Base-by-base conservation (phyloP, 2,329 filamentous ascomycete genomes). In the Kalmusia sp. region DNA sequence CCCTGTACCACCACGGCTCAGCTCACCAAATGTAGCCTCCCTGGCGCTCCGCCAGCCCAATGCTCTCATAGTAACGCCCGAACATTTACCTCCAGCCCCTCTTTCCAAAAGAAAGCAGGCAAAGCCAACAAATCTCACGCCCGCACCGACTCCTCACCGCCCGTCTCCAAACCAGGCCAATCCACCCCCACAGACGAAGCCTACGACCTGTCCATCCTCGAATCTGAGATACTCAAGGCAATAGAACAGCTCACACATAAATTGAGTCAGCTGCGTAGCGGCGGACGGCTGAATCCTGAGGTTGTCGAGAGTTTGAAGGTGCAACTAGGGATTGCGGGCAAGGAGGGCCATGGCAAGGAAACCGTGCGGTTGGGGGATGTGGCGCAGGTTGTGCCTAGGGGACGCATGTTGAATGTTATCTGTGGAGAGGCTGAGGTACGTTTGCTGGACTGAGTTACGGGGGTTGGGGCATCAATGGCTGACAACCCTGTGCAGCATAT, bases 331-430 rank as follows among this genome's bases (percentile, higher is more conserved):
- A 77, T 73, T 41, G 69, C 65, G 27, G 61, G 64, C 50, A 67
- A 65, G n/a, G 53, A 55, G 4, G 53, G 53, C 9, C 24, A 39
- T 17, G 67, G 64, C 34, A 84, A 82, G 53, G 77, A 82, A 53
- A 82, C 73, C 1, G 78, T 83, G 43, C 79, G 76, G 57, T 63
- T 91, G 45, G 80, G 82, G 8, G 87, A 89, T 65, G 65, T 91
- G 51, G 87, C 87, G 2, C 87, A 89, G 66, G 84, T 90, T 14
- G 77, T 90, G 33, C 85, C 86, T 0, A 86, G 87, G 63, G 86
- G 87, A 9, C 74, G 87, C 50, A 80, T 79, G 61, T 70, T 89
- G 25, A 82, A 84, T 53, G 77, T 90, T n/a, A 69, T 88, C 19
- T 84, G 84, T 33, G 83, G 85, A 12, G 88, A 90, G 64, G 82